Conservation (phyloP, 2,329 filamentous ascomycete genomes). For the Exophiala calicioides region DNA sequence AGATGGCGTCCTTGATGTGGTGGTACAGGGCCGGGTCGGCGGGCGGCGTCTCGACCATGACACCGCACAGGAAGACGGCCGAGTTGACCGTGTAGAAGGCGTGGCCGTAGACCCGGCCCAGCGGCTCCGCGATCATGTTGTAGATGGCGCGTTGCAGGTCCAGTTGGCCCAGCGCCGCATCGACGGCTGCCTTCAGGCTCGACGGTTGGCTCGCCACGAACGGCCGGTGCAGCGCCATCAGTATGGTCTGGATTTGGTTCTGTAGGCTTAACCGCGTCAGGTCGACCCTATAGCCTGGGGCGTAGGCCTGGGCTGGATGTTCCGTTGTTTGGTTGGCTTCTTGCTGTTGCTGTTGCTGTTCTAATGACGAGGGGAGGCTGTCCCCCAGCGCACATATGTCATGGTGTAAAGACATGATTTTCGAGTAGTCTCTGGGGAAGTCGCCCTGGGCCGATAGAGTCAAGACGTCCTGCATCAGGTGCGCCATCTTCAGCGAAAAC, state of each 20-base stretch:
- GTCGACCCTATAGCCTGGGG: not conserved
- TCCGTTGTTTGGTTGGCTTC: too few relatives aligned
- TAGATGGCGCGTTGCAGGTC: slow-evolving; percentile 8
- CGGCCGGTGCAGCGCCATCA: slow-evolving; percentile 13
- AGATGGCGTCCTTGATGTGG: slow-evolving; percentile 3
- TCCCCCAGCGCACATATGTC: slow-evolving; percentile 3
- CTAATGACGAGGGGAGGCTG: slow-evolving; percentile 1
- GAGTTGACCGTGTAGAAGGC: slow-evolving; percentile 11
- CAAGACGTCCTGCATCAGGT: slow-evolving; percentile 11
- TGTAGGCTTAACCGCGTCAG: not conserved
- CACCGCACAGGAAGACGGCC: slow-evolving; percentile 7
- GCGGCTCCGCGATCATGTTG: slow-evolving; percentile 1
- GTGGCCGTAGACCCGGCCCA: slow-evolving; percentile 1
- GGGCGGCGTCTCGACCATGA: slow-evolving; percentile 1
- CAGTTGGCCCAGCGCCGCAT: slow-evolving; percentile 7
- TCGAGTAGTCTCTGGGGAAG: slow-evolving; percentile 1
- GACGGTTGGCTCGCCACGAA: slow-evolving; percentile 7
- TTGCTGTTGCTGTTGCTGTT: not conserved
- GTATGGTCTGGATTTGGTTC: slow-evolving; percentile 7
- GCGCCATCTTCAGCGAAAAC: slow-evolving; percentile 6
- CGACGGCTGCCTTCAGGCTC: slow-evolving; percentile 9
- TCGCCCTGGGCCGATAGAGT: slow-evolving; percentile 2
- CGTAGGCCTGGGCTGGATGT: not conserved
- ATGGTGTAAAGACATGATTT: slow-evolving; percentile 4
- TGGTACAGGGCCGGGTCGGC: not conserved